Percentiles rank a stretch among this genome's conserved stretches.
These are phyloP conservation scores for Leccinellum albellum DNA, from an alignment of 768 basidiomycete species.

Conservation along the genomic window DNA sequence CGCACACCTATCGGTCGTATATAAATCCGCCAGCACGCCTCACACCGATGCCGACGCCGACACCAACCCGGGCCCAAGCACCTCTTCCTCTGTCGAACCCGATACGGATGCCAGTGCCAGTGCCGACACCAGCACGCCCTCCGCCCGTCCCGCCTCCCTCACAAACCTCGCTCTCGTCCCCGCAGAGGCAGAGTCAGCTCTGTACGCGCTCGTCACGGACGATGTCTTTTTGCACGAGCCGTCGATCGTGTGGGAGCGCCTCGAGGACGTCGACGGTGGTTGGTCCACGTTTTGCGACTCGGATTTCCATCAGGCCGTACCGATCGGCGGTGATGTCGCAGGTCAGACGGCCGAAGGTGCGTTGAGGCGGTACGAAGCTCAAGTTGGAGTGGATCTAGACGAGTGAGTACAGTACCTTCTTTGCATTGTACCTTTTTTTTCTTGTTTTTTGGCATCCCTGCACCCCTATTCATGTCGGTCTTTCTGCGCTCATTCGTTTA, in stretches of 20 bases:
- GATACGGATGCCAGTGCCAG: not conserved
- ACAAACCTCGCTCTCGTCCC: constrained; percentile 7
- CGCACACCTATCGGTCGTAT: constrained; percentile 85
- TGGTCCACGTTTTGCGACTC: constrained; percentile 73
- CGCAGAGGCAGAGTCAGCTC: constrained; percentile 32
- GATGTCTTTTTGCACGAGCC: constrained; percentile 73
- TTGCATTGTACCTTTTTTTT: constrained; percentile 24
- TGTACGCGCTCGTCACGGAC: constrained; percentile 87
- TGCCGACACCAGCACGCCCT: no score
- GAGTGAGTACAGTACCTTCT: constrained; percentile 48
- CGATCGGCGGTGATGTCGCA: constrained; percentile 78
- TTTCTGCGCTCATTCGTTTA: not conserved
- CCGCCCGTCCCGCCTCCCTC: not conserved
- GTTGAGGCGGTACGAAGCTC: not conserved
- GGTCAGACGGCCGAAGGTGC: constrained; percentile 51
- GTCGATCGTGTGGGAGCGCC: constrained; percentile 84
- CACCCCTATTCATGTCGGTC: not conserved
- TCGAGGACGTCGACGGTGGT: constrained; percentile 84
- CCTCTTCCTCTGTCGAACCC: no score
- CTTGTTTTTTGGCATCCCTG: not conserved
- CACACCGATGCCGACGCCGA: not conserved
- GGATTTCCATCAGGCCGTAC: constrained; percentile 56
- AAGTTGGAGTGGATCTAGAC: constrained; percentile 47
- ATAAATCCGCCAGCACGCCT: constrained; percentile 44
- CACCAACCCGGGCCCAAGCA: no score